A percentile compares a stretch with the other conserved stretches of the same genome.
phyloP scores from a whole-genome alignment of 2,329 filamentous ascomycete species.

The Epichloe amarillans region DNA sequence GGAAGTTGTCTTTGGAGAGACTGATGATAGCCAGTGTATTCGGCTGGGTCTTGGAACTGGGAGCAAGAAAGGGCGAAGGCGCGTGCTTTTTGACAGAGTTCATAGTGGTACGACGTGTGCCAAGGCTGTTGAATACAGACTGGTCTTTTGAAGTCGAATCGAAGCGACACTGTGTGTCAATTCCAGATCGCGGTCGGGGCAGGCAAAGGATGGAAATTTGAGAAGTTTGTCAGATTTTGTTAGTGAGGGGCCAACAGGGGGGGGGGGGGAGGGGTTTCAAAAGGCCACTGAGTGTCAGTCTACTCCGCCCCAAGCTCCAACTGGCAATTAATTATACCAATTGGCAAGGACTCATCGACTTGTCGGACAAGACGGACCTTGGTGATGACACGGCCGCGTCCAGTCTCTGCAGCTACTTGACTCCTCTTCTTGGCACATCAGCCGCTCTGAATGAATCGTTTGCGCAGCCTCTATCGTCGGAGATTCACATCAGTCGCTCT shows the following conservation, averaged over 20 bases:
- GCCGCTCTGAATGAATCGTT: constrained; percentile 22
- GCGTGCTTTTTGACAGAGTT: neutral
- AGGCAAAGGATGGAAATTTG: neutral
- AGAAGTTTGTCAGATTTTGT: neutral
- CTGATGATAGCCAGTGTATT: constrained; percentile 71
- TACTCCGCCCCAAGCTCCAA: too few species aligned
- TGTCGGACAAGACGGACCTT: neutral
- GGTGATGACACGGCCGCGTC: constrained; percentile 9
- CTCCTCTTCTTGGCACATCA: neutral
- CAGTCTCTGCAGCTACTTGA: constrained; percentile 7
- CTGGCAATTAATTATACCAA: neutral
- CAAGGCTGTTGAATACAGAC: neutral
- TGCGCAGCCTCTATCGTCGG: constrained; percentile 18
- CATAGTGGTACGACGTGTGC: neutral
- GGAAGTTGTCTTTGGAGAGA: constrained; percentile 73
- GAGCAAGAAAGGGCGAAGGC: constrained; percentile 66
- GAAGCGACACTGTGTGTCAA: neutral
- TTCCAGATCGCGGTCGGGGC: neutral
- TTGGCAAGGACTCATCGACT: neutral
- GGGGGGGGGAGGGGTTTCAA: neutral
- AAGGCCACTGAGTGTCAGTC: neutral
- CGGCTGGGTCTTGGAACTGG: constrained; percentile 46
- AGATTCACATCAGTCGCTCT: constrained; percentile 14
- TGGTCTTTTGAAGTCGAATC: neutral
- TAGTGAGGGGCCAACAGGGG: too few species aligned